phyloP scores from a whole-genome alignment of 2,329 filamentous ascomycete genomes.

The Nemania bipapillata region DNA sequence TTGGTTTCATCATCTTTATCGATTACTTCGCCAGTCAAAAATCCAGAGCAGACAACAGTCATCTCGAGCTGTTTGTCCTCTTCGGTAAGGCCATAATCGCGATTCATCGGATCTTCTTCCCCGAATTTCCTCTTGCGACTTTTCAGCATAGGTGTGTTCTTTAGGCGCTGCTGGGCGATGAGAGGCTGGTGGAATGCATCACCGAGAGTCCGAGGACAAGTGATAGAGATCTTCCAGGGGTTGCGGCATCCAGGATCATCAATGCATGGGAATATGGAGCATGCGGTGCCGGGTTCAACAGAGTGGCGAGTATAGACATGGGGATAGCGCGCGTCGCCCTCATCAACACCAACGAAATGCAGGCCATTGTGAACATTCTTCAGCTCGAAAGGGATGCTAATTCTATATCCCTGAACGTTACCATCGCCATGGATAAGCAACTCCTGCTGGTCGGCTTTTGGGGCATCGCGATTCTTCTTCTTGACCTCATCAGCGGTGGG shows the following conservation, averaged over 20 bases:
- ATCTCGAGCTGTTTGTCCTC: constrained; percentile 91
- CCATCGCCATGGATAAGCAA: constrained; percentile 46
- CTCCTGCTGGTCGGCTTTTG: constrained; percentile 57
- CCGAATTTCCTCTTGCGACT: constrained; percentile 55
- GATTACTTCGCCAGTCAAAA: constrained; percentile 82
- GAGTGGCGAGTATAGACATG: constrained; percentile 91
- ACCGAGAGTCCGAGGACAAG: constrained; percentile 84
- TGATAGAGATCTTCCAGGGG: constrained; percentile 88
- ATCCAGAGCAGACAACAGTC: constrained; percentile 89
- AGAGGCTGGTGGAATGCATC: constrained; percentile 71
- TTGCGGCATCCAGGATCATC: constrained; percentile 85
- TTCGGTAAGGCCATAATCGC: constrained; percentile 64
- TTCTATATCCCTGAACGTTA: constrained; percentile 58
- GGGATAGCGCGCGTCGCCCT: constrained; percentile 82
- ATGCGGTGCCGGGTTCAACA: constrained; percentile 79
- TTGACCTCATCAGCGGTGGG: constrained; percentile 53
- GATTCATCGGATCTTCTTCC: constrained; percentile 53
- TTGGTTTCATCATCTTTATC: constrained; percentile 81
- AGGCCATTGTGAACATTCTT: constrained; percentile 83
- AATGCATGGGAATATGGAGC: constrained; percentile 90
- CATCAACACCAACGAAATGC: constrained; percentile 88
- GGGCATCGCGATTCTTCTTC: constrained; percentile 45
- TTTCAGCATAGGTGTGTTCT: constrained; percentile 42
- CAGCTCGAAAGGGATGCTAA: constrained; percentile 79
- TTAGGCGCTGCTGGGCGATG: constrained; percentile 54